phyloP scores from a whole-genome alignment of 495 filamentous ascomycete genomes.

The Darksidea phi region DNA sequence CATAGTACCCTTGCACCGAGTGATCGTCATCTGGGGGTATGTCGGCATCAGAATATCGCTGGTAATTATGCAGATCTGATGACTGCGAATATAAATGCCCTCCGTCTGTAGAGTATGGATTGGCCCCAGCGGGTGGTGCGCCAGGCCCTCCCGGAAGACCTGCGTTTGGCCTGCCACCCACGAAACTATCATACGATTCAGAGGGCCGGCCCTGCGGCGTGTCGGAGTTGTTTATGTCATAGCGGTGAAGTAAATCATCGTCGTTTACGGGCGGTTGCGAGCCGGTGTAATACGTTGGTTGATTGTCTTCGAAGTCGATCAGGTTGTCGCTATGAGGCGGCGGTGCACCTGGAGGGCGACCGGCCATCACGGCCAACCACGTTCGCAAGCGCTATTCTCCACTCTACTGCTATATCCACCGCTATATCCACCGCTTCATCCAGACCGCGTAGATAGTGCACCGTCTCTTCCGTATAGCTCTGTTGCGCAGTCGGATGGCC shows the following conservation, averaged over 20 bases:
- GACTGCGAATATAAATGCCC: slow-evolving; percentile 74
- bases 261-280: slow-evolving; percentile 72
- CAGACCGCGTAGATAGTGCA: slow-evolving; percentile 9
- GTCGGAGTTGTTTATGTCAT: slow-evolving; percentile 65
- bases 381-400: slow-evolving; percentile 14
- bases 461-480: not conserved
- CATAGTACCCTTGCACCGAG: slow-evolving; percentile 63
- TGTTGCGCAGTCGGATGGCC: slow-evolving; percentile 1
- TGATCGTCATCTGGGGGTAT: slow-evolving; percentile 74
- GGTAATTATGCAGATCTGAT: slow-evolving; percentile 80
- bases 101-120: slow-evolving; percentile 41
- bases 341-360: slow-evolving; percentile 62
- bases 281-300: slow-evolving; percentile 69
- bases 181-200: slow-evolving; percentile 90
- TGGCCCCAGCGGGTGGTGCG: slow-evolving; percentile 37
- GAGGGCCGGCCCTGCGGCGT: slow-evolving; percentile 65
- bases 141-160: slow-evolving; percentile 55
- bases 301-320: slow-evolving; percentile 70
- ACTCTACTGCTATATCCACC: slow-evolving; percentile 1
- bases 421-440: slow-evolving; percentile 8
- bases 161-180: slow-evolving; percentile 59
- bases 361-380: slow-evolving; percentile 54
- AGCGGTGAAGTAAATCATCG: slow-evolving; percentile 69
- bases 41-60: slow-evolving; percentile 83
- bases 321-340: slow-evolving; percentile 59